Evolutionary conservation across 1,284 basidiomycete genomes (phyloP), one percentile per base, ranked within the genome.

Genomic region (Rhodotorula sp.): DNA sequence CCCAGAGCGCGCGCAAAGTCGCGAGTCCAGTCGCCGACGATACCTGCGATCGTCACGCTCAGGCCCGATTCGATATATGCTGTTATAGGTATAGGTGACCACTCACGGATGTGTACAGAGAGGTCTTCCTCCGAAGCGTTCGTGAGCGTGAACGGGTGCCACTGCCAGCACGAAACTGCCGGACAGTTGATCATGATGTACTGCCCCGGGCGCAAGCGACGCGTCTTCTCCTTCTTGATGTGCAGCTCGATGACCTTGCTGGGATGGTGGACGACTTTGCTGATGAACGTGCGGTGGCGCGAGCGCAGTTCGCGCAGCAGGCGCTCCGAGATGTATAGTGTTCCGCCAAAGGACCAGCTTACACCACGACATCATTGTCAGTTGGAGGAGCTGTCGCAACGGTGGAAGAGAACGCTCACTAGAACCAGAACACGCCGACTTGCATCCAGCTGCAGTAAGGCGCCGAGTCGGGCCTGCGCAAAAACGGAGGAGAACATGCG

Each of bases 391-490:
- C 21, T 7, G 5, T 8, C 34, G 15, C 15, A 21, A 19, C 16
- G 26, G 16, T 7, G 38, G 23, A 5, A 15, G 12, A 31, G 60
- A 16, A 23, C 2, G 43, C 49, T 31, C 83, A 87, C 74, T 77
- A 92, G 89, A 78, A 76, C 93, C 93, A 95, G 83, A 95, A 95
- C 72, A 93, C 91, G 77, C 92, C 93, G 76, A 93, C 88, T n/a
- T 83, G 86, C 79, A 89, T 90, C 81, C 81, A 89, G 7, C 89
- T 91, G 83, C 93, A 95, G 82, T 86, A 92, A 0, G 91, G 92
- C 0, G 89, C 85, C 65, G 89, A 84, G 81, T 94, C 91, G n/a
- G 92, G 92, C 82, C 92, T 80, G 68, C 77, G 23, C 8, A 34
- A 19, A 6, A 26, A 19, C 7, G 23, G 10, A 2, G n/a, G 19